phyloP scores from a whole-genome alignment of 345 rosid species.

The Punica granatum region DNA sequence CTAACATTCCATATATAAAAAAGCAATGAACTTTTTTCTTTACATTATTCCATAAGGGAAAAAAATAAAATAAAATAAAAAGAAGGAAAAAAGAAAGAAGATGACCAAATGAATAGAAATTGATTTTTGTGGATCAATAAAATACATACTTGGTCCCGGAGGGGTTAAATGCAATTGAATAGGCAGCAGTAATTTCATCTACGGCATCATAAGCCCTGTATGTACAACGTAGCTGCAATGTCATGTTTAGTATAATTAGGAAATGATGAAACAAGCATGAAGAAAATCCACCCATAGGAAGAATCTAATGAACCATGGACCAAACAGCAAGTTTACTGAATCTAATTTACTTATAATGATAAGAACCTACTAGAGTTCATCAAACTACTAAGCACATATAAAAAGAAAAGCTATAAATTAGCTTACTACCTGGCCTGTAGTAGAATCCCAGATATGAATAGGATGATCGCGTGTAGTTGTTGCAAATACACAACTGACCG shows the following conservation, averaged over 20 bases:
- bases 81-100: too few relatives aligned
- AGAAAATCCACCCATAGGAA: background rate
- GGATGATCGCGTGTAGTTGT: slow-evolving; percentile 91
- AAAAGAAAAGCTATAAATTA: background rate
- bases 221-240: slow-evolving; percentile 81
- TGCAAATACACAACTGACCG: slow-evolving; percentile 81
- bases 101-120: too few relatives aligned
- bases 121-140: background rate
- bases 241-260: background rate
- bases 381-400: background rate
- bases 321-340: background rate
- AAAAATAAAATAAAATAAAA: background rate
- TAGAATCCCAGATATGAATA: slow-evolving; percentile 95
- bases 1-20: background rate
- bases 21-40: background rate
- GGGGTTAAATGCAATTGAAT: slow-evolving; percentile 82
- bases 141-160: slow-evolving; percentile 72
- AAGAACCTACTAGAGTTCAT: background rate
- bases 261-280: too few relatives aligned
- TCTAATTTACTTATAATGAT: too few relatives aligned
- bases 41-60: background rate
- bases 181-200: slow-evolving; percentile 94
- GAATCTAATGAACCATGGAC: background rate
- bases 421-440: slow-evolving; percentile 71
- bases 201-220: slow-evolving; percentile 94